Conservation (phyloP, 495 filamentous ascomycete genomes). For the Aspergillus sclerotiicarbonarius region DNA sequence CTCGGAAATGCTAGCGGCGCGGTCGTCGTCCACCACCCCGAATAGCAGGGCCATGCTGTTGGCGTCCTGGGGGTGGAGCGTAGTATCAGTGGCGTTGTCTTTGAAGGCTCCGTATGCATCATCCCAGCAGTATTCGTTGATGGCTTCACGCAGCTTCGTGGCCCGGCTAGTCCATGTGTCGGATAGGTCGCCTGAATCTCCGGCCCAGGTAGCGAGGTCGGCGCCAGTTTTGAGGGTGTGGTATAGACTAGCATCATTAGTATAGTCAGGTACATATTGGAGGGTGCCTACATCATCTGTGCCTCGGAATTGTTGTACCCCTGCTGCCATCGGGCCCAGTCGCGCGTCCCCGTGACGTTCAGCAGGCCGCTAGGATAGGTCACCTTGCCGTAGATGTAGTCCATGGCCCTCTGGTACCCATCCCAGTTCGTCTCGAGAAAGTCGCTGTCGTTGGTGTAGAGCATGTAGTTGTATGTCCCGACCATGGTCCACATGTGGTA, state of each 20-base stretch:
- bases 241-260: conserved; percentile 40
- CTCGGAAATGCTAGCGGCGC: conserved; percentile 38
- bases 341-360: conserved; percentile 52
- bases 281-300: conserved; percentile 48
- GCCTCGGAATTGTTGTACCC: conserved; percentile 53
- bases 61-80: conserved; percentile 50
- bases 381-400: conserved; percentile 52
- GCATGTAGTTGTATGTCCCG: conserved; percentile 60
- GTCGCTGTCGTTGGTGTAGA: conserved; percentile 54
- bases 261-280: background rate
- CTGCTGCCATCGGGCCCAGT: conserved; percentile 58
- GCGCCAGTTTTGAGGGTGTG: conserved; percentile 50
- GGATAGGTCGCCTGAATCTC: conserved; percentile 40
- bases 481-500: conserved; percentile 66
- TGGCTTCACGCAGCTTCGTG: conserved; percentile 34
- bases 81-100: conserved; percentile 51
- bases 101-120: conserved; percentile 52
- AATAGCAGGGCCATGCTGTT: conserved; percentile 49
- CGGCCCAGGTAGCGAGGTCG: conserved; percentile 49
- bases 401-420: conserved; percentile 52
- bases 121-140: conserved; percentile 52
- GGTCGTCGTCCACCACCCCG: conserved; percentile 33
- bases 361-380: conserved; percentile 49
- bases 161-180: conserved; percentile 44
- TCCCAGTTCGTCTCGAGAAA: conserved; percentile 52